Evolutionary conservation across 495 filamentous ascomycete species (phyloP).

Genomic region (Podospora bellae-mahoneyi): DNA sequence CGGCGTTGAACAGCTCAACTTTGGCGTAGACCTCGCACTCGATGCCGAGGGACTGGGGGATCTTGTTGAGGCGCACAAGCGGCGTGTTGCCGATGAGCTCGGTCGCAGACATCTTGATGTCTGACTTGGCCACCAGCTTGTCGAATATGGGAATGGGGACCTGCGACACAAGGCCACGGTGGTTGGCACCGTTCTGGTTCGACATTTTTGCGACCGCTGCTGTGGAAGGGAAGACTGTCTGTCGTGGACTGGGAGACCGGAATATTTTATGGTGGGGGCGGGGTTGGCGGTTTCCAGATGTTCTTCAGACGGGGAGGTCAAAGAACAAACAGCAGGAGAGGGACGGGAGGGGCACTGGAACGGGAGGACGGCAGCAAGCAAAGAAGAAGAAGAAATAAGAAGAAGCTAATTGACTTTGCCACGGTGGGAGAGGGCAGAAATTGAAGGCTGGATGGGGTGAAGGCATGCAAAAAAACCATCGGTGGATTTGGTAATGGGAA

Average conservation of each 20-base stretch:
- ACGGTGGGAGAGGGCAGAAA: constrained; percentile 5
- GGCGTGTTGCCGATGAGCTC: constrained; percentile 89
- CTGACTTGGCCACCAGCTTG: constrained; percentile 21
- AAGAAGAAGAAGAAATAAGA: neutral
- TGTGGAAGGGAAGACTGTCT: neutral
- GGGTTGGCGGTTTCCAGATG: neutral
- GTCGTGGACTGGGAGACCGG: neutral
- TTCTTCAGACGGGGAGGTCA: neutral
- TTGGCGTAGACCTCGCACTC: constrained; percentile 91
- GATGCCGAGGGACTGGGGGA: constrained; percentile 86
- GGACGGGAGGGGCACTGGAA: neutral
- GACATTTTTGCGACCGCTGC: constrained; percentile 10
- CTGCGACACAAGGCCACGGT: constrained; percentile 13
- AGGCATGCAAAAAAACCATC: constrained; percentile 10
- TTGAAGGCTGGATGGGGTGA: constrained; percentile 4
- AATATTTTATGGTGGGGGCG: constrained; percentile 12
- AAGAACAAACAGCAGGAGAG: neutral
- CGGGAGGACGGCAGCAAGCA: neutral
- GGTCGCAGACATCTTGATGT: constrained; percentile 43
- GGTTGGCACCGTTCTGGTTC: constrained; percentile 21
- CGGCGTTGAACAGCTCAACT: constrained; percentile 94
- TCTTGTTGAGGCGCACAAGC: constrained; percentile 83
- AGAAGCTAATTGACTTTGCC: neutral
- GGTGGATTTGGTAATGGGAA: constrained; percentile 21
- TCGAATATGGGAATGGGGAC: constrained; percentile 27